Base-by-base conservation (phyloP, 495 filamentous ascomycete species). In the Penicillium atrosanguineum region DNA sequence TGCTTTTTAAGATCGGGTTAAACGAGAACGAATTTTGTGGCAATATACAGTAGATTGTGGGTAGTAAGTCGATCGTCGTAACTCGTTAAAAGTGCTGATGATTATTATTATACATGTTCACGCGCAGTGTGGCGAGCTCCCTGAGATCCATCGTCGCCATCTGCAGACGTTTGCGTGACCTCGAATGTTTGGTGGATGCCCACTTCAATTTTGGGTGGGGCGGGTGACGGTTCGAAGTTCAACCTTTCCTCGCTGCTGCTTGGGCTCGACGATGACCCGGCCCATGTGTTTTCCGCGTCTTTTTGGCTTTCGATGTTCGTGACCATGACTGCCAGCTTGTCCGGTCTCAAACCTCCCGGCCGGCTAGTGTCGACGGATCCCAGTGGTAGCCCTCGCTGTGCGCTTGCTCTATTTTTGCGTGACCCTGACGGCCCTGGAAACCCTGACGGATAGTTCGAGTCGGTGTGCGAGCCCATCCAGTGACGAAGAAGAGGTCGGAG, bases 401-500 rank as follows among this genome's bases (percentile, higher is more conserved):
- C 57, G 42, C 57, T 65, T 18, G 20, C 39, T 7, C 48, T 46
- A 19, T 29, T 43, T 3, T 50, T 62, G 1, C 61, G 67, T 4
- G 69, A 70, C 1, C 45, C 55, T 8, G 62, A 67, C 16, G 20
- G 44, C 1, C 56, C 57, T 5, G 68, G 65, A 42, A 72, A 68
- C 0, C 57, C 63, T 25, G 55, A 45, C 2, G 56, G 51, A 52
- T 69, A 67, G 12, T 58, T 46, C 7, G 46, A 46, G 23, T 63
- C 62, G 48, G 56, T 44, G 26, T 44, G 53, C 5, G 68, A 64
- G 23, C 69, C 71, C 29, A 69, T 50, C 51, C 65, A 64, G 16
- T 68, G 41, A 28, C 71, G 68, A 25, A 83, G 67, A 5, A 79
- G 67, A 6, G 76, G 76, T 23, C 75, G 74, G 9, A 78, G 71